Evolutionary conservation across 2,329 filamentous ascomycete species (phyloP).

Genomic region (Epichloe gansuensis): DNA sequence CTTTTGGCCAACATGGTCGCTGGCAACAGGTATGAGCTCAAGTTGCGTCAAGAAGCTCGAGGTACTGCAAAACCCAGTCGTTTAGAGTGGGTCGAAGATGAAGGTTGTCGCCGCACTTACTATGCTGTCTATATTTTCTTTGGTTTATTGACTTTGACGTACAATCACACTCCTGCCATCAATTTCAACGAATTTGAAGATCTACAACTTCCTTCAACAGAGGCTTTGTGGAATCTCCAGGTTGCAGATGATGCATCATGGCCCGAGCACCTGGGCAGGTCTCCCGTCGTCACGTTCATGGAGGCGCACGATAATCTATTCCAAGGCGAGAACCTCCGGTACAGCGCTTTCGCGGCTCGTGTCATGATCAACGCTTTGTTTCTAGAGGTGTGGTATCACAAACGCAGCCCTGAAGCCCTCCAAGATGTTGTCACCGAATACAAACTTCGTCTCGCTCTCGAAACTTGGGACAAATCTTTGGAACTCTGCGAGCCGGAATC

Average conservation of each 20-base stretch:
- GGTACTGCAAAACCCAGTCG: constrained; percentile 63
- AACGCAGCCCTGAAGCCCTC: constrained; percentile 91
- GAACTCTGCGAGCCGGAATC: constrained; percentile 86
- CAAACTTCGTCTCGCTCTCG: constrained; percentile 86
- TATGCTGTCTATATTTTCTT: constrained; percentile 99
- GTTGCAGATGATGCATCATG: constrained; percentile 67
- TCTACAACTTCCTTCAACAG: constrained; percentile 80
- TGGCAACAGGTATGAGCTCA: constrained; percentile 90
- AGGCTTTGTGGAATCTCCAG: constrained; percentile 86
- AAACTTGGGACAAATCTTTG: constrained; percentile 98
- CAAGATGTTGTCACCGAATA: constrained; percentile 98
- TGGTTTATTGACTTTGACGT: constrained; percentile 83
- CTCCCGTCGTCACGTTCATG: constrained; percentile 72
- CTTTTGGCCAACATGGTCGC: constrained; percentile 97
- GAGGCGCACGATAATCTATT: constrained; percentile 92
- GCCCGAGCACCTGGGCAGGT: constrained; percentile 62
- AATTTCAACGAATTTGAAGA: constrained; percentile 97
- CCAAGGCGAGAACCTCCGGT: constrained; percentile 78
- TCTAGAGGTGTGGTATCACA: constrained; percentile 97
- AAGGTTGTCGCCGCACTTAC: constrained; percentile 91
- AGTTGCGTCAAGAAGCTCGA: constrained; percentile 80
- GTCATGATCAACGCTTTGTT: constrained; percentile 99
- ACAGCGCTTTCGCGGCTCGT: constrained; percentile 92
- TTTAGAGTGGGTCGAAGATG: constrained; percentile 90
- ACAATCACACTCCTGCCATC: constrained; percentile 96